phyloP scores from a whole-genome alignment of 495 filamentous ascomycete genomes.

The Rusavskia elegans region DNA sequence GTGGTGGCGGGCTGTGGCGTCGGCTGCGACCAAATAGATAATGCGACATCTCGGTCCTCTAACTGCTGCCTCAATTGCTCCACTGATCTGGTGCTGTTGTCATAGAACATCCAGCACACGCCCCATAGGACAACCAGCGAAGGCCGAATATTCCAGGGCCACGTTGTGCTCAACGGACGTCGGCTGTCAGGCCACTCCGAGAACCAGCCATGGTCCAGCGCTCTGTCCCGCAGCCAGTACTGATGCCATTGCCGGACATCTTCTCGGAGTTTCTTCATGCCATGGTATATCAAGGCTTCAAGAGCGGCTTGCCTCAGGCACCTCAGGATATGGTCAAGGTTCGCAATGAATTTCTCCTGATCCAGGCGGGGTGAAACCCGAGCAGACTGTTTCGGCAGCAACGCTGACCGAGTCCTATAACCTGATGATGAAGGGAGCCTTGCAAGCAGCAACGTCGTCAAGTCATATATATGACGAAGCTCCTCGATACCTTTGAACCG shows the following conservation, averaged over 20 bases:
- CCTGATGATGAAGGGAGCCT: slow-evolving; percentile 2
- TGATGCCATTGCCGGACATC: slow-evolving; percentile 10
- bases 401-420: neutral
- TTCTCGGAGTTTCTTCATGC: slow-evolving; percentile 4
- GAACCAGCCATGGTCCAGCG: slow-evolving; percentile 13
- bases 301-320: slow-evolving; percentile 9
- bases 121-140: slow-evolving; percentile 37
- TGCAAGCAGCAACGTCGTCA: slow-evolving; percentile 5
- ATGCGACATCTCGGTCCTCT: neutral
- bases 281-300: slow-evolving; percentile 6
- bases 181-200: slow-evolving; percentile 20
- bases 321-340: slow-evolving; percentile 12
- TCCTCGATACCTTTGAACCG: slow-evolving; percentile 1
- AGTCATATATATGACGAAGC: slow-evolving; percentile 4
- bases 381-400: neutral
- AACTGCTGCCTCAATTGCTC: neutral
- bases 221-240: slow-evolving; percentile 11
- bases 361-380: neutral
- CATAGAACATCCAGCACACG: slow-evolving; percentile 40
- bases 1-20: neutral
- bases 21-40: neutral
- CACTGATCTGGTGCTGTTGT: neutral
- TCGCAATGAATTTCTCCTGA: slow-evolving; percentile 9
- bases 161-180: slow-evolving; percentile 32
- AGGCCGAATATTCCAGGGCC: slow-evolving; percentile 36